Base-by-base conservation (phyloP, 257 asterid genomes). In the Salvia hispanica region DNA sequence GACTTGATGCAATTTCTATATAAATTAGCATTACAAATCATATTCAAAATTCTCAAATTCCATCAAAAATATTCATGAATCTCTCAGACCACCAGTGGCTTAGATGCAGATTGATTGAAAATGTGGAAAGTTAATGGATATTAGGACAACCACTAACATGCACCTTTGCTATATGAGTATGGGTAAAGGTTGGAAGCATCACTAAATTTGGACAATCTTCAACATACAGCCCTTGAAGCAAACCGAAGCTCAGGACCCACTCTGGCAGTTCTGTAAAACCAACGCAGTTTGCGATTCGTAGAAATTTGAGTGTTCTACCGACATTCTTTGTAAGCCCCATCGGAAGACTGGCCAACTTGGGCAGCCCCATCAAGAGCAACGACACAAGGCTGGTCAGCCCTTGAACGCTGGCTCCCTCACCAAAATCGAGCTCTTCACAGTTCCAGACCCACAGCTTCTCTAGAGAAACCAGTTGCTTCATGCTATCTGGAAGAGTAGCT, bases 371-470 rank as follows among this genome's bases (percentile, higher is more conserved):
- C 56, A 81, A 70, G 58, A 79, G 86, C 78, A 84, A 71, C 2
- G 89, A 81, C 42, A 65, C 74, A 60, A 84, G 79, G 60, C 81
- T 58, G 37, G 51, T 50, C 34, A 79, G 78, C 43, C 86, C 81
- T 25, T 61, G 60, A 58, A 84, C 39, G 54, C 84, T 83, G 4
- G 72, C 80, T 43, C 81, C 83, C 1, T 71, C 72, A 4, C 50
- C 43, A 37, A 77, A 61, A 72, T 79, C 74, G 45, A 84, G 79
- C 66, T 81, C 81, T 63, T 79, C 75, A 37, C 86, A 84, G 81
- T 84, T 80, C 86, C 89, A 84, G 57, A 84, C 77, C 85, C 89
- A 81, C 76, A 81, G 37, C 59, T 84, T 81, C 77, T 82, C 82
- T 40, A 84, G 90, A 15, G 80, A 43, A 52, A 79, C 52, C 9